Base-by-base conservation (phyloP, 208 protist species). In the Sergeia podlipaevii region DNA sequence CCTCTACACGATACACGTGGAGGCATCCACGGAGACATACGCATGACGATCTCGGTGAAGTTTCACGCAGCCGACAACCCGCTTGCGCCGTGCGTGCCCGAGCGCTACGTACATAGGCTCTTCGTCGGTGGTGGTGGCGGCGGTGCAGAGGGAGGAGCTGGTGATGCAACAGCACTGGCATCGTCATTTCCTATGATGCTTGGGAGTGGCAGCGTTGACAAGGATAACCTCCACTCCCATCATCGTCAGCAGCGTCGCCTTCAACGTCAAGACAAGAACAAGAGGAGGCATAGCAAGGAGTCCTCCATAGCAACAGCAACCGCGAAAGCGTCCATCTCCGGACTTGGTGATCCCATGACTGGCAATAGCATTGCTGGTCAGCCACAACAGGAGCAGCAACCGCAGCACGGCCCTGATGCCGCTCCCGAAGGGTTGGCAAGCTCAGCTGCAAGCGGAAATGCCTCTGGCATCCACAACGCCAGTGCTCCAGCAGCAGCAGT, bases 31-130 rank as follows among this genome's bases (percentile, higher is more conserved):
- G 89, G 89, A 0, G 89, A 96, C 37, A 77, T 96, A 38, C 81
- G 82, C 0, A 67, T 96, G n/a, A 91, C 86, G 28, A 65, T 96
- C 42, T 79, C 77, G 46, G 81, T 96, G 33, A 96, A 96, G 67
- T 96, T 93, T 58, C 80, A 91, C 59, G 81, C 80, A 8, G 79
- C 85, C 2, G 80, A 91, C 37, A 96, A 96, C 63, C 89, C 89
- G 11, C 61, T 93, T 44, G 77, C 74, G 21, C 89, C 89, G 34
- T 60, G 65, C 24, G 54, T 96, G 29, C 84, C 89, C 2, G 69
- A 65, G 52, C 72, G 89, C 13, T 80, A 80, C 45, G 76, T 87
- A 3, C 73, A 57, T 8, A 62, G 64, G 1, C 42, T 81, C 32
- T 52, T 15, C 4, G 27, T n/a, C n/a, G n/a, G n/a, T n/a, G n/a